Base-by-base conservation (phyloP, 2,329 filamentous ascomycete genomes). In the Phaeophleospora eucalypticola region DNA sequence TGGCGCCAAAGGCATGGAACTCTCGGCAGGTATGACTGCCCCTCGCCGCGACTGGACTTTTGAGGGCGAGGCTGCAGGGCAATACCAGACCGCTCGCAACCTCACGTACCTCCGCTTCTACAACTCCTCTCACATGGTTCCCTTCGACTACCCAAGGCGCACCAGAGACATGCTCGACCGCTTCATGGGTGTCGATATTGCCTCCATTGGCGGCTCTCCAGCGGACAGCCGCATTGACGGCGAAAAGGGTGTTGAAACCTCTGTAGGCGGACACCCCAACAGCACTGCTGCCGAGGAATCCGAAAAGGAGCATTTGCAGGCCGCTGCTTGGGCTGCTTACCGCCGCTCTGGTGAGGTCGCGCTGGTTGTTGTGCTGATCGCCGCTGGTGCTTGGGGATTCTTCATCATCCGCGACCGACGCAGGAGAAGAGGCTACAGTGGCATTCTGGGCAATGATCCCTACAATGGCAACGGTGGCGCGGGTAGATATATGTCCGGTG, bases 81-180 rank as follows among this genome's bases (percentile, higher is more conserved):
- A 94, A 63, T 98, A 91, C 76, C 94, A 98, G 68, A 82, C 89
- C 65, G 91, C 93, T 1, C 83, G 94, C 56, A 98, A 98, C 69
- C 72, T 98, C 51, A 96, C 93, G 1, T 98, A 98, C 64, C 84
- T 98, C 24, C 77, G 94, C 34, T 95, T 97, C 71, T 88, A 95
- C 74, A 95, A 98, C 67, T 83, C 89, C 14, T 95, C 87, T 41
- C 93, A 98, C 69, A 98, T 98, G 93, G 93, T 98, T 1, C 94
- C 93, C 1, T 97, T 93, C 63, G 91, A 98, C 68, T 87, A 86
- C 59, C 84, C 91, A 1, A 83, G 89, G 39, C 84, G 89, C 51
- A 86, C 84, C 16, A 82, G 91, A 52, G 93, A 97, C 66, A 98
- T 98, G 93, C 82, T 98, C 14, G 91, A 98, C 68, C 86, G 93